phyloP scores from a whole-genome alignment of 129 eudicot genomes.

The Chrysanthemum makinoi region DNA sequence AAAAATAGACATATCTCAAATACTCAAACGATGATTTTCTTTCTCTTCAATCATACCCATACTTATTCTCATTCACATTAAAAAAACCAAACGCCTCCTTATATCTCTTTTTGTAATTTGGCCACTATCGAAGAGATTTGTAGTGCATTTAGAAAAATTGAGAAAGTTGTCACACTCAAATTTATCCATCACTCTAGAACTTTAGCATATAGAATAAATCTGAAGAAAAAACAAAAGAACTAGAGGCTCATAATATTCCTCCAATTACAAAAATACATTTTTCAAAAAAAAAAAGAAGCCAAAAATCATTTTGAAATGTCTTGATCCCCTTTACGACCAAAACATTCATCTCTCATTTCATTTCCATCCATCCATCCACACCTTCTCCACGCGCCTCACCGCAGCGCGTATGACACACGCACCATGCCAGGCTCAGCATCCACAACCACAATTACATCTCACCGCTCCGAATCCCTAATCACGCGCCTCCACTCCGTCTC shows the following conservation, averaged over 20 bases:
- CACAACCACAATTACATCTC: slow-evolving; percentile 2
- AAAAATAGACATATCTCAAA: too few species aligned
- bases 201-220: too few species aligned
- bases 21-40: too few species aligned
- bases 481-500: slow-evolving; percentile 53
- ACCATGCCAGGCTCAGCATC: slow-evolving; percentile 59
- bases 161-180: too few species aligned
- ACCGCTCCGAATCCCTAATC: slow-evolving; percentile 70
- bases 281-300: neutral
- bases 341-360: slow-evolving; percentile 5
- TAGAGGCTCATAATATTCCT: slow-evolving; percentile 21
- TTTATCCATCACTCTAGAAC: too few species aligned
- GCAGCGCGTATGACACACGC: slow-evolving; percentile 42
- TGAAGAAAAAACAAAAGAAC: neutral
- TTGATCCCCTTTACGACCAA: slow-evolving; percentile 16
- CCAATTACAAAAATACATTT: slow-evolving; percentile 22
- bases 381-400: slow-evolving; percentile 32
- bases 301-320: too few species aligned
- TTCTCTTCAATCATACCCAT: too few species aligned
- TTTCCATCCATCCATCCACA: slow-evolving; percentile 14
- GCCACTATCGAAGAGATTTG: too few species aligned
- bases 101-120: too few species aligned
- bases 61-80: too few species aligned
- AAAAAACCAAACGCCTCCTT: too few species aligned
- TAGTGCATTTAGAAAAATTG: too few species aligned